These are phyloP conservation scores for Neospora caninum DNA, from an alignment of 169 alveolate genomes.

Conservation along the genomic window DNA sequence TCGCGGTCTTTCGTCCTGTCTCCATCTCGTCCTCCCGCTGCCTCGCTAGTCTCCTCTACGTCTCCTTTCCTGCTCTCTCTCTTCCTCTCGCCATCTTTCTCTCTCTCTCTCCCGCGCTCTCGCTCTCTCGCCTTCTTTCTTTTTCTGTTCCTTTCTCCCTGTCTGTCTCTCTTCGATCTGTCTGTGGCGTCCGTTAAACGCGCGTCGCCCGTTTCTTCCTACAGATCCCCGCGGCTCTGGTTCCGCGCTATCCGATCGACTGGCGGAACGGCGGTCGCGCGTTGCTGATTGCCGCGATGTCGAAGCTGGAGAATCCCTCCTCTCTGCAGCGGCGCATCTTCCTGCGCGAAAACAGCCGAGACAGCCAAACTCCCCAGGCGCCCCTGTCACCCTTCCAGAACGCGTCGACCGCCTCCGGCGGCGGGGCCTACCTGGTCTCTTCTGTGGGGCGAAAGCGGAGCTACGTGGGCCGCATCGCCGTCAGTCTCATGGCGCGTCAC, in stretches of 20 bases:
- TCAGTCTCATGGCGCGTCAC: slow-evolving; percentile 67
- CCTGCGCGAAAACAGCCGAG: slow-evolving; percentile 31
- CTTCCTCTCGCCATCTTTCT: not conserved
- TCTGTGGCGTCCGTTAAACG: not conserved
- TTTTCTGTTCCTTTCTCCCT: not conserved
- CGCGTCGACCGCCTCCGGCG: slow-evolving; percentile 34
- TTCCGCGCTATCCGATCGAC: slow-evolving; percentile 87
- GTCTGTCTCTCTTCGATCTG: not conserved
- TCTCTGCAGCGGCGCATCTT: slow-evolving; percentile 44
- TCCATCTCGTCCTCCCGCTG: not conserved
- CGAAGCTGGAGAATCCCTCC: slow-evolving; percentile 80
- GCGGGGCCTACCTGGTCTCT: slow-evolving; percentile 36
- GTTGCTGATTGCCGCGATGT: slow-evolving; percentile 81
- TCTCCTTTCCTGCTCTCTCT: not conserved
- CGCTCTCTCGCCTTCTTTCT: not conserved
- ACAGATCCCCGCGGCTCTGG: slow-evolving; percentile 84
- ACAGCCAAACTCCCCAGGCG: slow-evolving; percentile 44
- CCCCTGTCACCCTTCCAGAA: slow-evolving; percentile 44
- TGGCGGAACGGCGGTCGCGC: slow-evolving; percentile 91
- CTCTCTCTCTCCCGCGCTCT: not conserved
- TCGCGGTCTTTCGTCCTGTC: not conserved
- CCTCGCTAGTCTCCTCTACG: not conserved
- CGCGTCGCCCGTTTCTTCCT: not conserved
- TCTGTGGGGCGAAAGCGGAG: slow-evolving; percentile 52
- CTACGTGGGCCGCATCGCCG: slow-evolving; percentile 51